Base-by-base conservation (phyloP, 2,329 filamentous ascomycete genomes). In the Herpotrichia juniperi region DNA sequence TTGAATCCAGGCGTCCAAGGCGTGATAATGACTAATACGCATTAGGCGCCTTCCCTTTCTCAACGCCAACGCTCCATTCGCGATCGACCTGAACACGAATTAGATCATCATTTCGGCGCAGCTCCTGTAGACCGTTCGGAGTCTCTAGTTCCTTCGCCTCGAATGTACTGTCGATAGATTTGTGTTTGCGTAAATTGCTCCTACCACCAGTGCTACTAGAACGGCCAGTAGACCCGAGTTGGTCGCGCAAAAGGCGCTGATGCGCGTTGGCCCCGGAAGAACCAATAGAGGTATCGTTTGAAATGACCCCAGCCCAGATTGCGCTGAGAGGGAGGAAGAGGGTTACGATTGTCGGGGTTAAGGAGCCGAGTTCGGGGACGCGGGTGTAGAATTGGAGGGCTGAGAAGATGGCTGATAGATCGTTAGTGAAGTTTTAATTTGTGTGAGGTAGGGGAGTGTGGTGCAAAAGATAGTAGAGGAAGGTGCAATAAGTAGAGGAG, bases 261-360 rank as follows among this genome's bases (percentile, higher is more conserved):
- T 70, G 69, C 6, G 61, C 53, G 49, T 69, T 57, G 8, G 58
- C 57, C 21, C 63, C 61, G 46, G 59, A 52, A 14, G 54, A 40
- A 17, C 55, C 61, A 37, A 67, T 35, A 16, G 46, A 42, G 6
- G 57, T 50, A 12, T 72, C 65, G 47, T 63, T 66, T 31, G 60
- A 44, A 40, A 62, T 54, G 22, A 73, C 63, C 26, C 69, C 65
- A 39, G 87, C 87, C 87, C 87, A 89, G 58, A 89, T 79, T 16
- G 85, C 83, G 12, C 85, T 87, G 10, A 89, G 77, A 1, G 87
- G 87, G 14, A 89, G 80, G 56, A 84, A 85, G 53, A 88, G 79
- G 51, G 81, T 82, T 30, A 87, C 81, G 17, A 85, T 71, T 14
- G 85, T 85, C 8, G 85, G 71, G 48, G 83, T 76, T 53, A 83